These are phyloP conservation scores for Eucalyptus camaldulensis DNA, from an alignment of 345 rosid genomes.

Conservation along the genomic window DNA sequence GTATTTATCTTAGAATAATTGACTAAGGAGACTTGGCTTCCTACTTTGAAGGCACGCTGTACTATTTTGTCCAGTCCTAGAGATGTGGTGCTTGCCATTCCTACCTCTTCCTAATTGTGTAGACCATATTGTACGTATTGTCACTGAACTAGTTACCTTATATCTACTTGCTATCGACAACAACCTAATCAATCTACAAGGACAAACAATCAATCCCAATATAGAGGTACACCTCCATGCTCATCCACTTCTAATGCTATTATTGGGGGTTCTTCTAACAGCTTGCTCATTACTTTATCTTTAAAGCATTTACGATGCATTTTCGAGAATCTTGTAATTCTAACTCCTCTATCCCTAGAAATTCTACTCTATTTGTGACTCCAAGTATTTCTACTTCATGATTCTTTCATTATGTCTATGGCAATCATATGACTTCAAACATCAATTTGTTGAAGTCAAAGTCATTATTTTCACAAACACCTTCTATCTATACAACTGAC, in stretches of 20 bases:
- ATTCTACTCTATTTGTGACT: too few species aligned
- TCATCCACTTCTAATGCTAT: not conserved
- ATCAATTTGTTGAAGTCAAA: too few species aligned
- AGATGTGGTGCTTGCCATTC: not conserved
- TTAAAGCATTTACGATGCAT: too few species aligned
- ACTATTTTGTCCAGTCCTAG: not conserved
- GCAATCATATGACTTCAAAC: too few species aligned
- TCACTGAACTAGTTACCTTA: not conserved
- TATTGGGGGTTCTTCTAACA: not conserved
- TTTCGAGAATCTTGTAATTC: too few species aligned
- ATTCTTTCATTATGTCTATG: fast-evolving
- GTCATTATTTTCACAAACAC: too few species aligned
- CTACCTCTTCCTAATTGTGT: not conserved
- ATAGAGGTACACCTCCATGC: not conserved
- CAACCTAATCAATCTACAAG: not conserved
- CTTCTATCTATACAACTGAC: too few species aligned
- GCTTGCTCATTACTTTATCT: too few species aligned
- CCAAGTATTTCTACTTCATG: too few species aligned
- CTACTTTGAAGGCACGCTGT: not conserved
- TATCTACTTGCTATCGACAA: not conserved
- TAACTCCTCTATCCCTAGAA: too few species aligned
- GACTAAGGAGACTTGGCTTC: not conserved
- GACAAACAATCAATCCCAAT: not conserved
- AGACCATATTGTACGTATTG: not conserved
- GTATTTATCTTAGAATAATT: too few species aligned